Evolutionary conservation across 2,329 filamentous ascomycete species (phyloP), one percentile per base, ranked within the genome.

Genomic region (Verticillium albo-atrum): DNA sequence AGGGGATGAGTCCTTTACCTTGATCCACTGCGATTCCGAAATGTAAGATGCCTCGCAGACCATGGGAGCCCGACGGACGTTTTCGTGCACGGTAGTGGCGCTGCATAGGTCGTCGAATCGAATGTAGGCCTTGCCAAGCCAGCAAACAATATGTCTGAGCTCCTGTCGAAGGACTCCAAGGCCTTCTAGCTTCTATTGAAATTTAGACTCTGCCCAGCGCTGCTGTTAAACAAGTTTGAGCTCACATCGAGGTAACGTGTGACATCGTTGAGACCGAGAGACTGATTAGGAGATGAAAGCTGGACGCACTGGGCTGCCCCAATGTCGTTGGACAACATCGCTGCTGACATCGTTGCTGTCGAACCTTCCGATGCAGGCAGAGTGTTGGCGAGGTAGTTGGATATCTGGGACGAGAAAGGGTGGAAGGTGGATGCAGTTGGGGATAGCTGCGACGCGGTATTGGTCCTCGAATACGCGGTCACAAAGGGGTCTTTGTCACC

Each of bases 401-500:
- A 54, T 2, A 20, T n/a, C n/a, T n/a, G 14, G 17, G 52, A 6
- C 17, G 35, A 28, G 6, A 56, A 47, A 6, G 88, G 88, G 17
- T 79, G 82, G 65, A 90, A 90, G 1, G 79, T 69, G 1, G 82
- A 83, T 1, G 87, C 87, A 6, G 82, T 88, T 1, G 88, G 85
- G 4, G 87, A 90, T 25, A 91, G 74, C 63, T 84, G 60, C 76
- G 78, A 57, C 54, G 57, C 10, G 7, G 27, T n/a, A 17, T 28
- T 30, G 7, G 67, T 71, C 5, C 54, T 72, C 61, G 55, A 66
- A 30, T 65, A 76, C 72, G 66, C 68, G 2, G 78, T 81, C 34
- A 83, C 68, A 61, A 87, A 88, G 0, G 85, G 85, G 60, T 88
- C 83, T 58, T 76, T 79, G 56, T 80, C 79, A 2, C 66, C 67